Evolutionary conservation across 2,329 filamentous ascomycete species (phyloP).

Genomic region (Epichloe coenophiala): DNA sequence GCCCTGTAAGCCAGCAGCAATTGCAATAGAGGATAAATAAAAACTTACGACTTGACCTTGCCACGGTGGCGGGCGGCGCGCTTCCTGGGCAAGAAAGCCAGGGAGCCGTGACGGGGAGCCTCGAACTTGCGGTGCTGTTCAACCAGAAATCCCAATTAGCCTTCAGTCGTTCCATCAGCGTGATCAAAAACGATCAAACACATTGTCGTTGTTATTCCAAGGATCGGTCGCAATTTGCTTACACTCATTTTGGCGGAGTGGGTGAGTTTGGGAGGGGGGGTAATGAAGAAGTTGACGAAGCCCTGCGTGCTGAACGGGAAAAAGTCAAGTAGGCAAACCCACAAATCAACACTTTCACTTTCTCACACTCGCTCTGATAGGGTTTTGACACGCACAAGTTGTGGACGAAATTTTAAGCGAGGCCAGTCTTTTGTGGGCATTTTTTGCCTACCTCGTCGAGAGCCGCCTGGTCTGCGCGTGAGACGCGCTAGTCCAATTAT

Average conservation of each 20-base stretch:
- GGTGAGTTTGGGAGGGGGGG: constrained; percentile 24
- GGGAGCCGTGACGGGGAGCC: constrained; percentile 92
- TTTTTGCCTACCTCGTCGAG: too few species aligned
- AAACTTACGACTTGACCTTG: constrained; percentile 91
- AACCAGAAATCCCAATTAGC: constrained; percentile 7
- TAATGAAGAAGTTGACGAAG: constrained; percentile 18
- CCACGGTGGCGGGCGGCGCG: constrained; percentile 86
- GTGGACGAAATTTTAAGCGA: constrained; percentile 28
- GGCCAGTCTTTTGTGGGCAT: constrained; percentile 8
- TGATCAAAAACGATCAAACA: background rate
- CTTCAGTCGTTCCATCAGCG: background rate
- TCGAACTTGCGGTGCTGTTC: constrained; percentile 48
- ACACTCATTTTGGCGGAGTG: constrained; percentile 29
- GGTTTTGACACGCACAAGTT: constrained; percentile 14
- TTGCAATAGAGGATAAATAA: background rate
- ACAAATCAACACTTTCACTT: background rate
- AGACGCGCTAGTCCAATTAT: constrained; percentile 3
- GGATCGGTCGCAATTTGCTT: constrained; percentile 11
- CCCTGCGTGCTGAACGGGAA: constrained; percentile 16
- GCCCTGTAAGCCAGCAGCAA: background rate
- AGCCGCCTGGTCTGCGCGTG: constrained; percentile 11
- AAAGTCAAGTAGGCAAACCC: constrained; percentile 11
- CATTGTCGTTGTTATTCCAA: background rate
- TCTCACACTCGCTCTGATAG: background rate
- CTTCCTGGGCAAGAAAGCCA: constrained; percentile 83